phyloP scores from a whole-genome alignment of 176 grass and related monocot species.

The Calamus simplicifolius region DNA sequence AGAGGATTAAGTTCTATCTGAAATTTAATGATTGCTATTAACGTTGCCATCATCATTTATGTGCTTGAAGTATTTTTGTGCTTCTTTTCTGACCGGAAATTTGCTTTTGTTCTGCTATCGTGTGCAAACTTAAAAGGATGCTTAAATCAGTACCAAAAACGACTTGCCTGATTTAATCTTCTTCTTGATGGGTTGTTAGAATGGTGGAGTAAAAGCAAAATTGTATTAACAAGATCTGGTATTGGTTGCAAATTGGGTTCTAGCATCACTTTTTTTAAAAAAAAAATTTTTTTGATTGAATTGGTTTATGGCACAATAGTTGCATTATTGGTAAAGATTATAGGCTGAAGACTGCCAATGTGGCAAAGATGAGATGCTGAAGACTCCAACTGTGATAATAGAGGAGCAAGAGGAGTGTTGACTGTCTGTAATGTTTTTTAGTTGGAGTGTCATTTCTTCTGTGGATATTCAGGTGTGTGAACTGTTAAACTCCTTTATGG shows the following conservation, averaged over 20 bases:
- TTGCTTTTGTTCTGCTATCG: no score
- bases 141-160: no score
- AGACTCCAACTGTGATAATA: slow-evolving; percentile 20
- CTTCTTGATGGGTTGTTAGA: no score
- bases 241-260: no score
- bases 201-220: no score
- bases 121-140: no score
- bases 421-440: slow-evolving; percentile 80
- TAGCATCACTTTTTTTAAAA: no score
- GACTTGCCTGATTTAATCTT: no score
- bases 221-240: no score
- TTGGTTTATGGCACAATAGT: no score
- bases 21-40: slow-evolving; percentile 16
- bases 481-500: background rate
- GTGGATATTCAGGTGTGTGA: slow-evolving; percentile 50
- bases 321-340: no score
- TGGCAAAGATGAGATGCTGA: slow-evolving; percentile 18
- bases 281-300: no score
- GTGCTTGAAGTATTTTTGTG: background rate
- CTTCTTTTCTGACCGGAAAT: background rate
- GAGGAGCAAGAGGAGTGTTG: slow-evolving; percentile 71
- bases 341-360: background rate
- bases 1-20: slow-evolving; percentile 10
- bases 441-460: slow-evolving; percentile 82
- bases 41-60: slow-evolving; percentile 7